phyloP scores from a whole-genome alignment of 306 rosid species.

The Prunus kanzakura region DNA sequence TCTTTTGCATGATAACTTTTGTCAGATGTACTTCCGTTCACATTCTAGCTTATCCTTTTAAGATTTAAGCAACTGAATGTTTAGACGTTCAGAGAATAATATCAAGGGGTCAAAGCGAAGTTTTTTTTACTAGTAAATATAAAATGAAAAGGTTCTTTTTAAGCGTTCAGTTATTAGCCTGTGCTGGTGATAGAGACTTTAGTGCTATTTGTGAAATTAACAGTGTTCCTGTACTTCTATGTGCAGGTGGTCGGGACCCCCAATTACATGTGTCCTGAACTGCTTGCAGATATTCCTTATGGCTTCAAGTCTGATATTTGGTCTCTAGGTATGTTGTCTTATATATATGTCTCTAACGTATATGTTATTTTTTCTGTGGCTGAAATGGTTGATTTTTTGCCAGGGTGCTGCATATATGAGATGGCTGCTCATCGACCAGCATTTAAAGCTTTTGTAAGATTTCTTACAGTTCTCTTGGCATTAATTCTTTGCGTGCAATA shows the following conservation, averaged over 20 bases:
- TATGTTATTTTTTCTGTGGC: constrained; percentile 17
- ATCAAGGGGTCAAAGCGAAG: neutral
- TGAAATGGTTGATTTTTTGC: constrained; percentile 31
- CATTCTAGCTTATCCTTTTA: neutral
- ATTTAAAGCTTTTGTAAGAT: constrained; percentile 95
- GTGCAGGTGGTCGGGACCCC: constrained; percentile 98
- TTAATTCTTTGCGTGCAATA: neutral
- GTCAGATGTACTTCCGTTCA: neutral
- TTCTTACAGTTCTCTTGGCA: constrained; percentile 20
- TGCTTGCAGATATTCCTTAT: constrained; percentile 97
- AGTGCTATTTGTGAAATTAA: neutral
- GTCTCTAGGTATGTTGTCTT: constrained; percentile 77
- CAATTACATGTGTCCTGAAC: constrained; percentile 99
- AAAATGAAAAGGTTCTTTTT: neutral
- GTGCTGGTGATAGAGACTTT: neutral
- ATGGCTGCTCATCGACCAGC: constrained; percentile 99
- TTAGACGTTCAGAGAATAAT: neutral
- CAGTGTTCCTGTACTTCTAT: constrained; percentile 4
- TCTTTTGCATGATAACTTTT: neutral
- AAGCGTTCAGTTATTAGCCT: neutral
- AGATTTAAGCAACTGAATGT: neutral
- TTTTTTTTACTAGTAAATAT: neutral
- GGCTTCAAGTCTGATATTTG: constrained; percentile 99
- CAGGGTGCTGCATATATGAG: constrained; percentile 98
- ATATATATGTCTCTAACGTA: constrained; percentile 7